These are phyloP conservation scores for Pseudozyma thailandica DNA, from an alignment of 1,284 basidiomycete species.

Conservation along the genomic window DNA sequence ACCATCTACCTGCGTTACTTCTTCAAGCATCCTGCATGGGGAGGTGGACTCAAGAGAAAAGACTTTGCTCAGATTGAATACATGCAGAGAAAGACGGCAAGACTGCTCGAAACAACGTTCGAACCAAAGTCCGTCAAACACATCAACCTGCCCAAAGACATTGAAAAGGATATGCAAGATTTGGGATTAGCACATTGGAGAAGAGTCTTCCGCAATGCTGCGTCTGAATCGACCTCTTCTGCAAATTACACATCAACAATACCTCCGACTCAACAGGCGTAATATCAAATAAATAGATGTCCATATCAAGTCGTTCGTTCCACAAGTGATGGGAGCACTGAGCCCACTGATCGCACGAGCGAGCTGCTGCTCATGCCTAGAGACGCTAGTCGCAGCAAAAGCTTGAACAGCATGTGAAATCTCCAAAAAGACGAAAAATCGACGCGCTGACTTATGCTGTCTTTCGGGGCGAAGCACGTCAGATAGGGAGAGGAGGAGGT, in stretches of 20 bases:
- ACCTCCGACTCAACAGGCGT: too few species aligned
- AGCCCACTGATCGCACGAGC: too few species aligned
- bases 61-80: constrained; percentile 67
- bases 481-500: too few species aligned
- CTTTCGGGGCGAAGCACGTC: too few species aligned
- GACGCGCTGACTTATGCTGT: too few species aligned
- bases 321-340: too few species aligned
- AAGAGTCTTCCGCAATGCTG: constrained; percentile 21
- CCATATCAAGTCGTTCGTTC: too few species aligned
- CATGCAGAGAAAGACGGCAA: constrained; percentile 58
- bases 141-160: constrained; percentile 52
- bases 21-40: constrained; percentile 63
- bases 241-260: constrained; percentile 8
- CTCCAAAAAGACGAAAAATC: too few species aligned
- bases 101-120: constrained; percentile 60
- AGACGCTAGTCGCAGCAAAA: too few species aligned
- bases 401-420: too few species aligned
- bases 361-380: too few species aligned
- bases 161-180: constrained; percentile 42
- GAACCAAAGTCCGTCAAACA: constrained; percentile 56
- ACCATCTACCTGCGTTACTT: constrained; percentile 65
- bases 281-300: too few species aligned
- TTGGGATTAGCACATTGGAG: constrained; percentile 43
- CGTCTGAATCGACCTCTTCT: constrained; percentile 6
- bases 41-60: constrained; percentile 55